phyloP scores from a whole-genome alignment of 441 rosid species.

The Syzygium malaccense region DNA sequence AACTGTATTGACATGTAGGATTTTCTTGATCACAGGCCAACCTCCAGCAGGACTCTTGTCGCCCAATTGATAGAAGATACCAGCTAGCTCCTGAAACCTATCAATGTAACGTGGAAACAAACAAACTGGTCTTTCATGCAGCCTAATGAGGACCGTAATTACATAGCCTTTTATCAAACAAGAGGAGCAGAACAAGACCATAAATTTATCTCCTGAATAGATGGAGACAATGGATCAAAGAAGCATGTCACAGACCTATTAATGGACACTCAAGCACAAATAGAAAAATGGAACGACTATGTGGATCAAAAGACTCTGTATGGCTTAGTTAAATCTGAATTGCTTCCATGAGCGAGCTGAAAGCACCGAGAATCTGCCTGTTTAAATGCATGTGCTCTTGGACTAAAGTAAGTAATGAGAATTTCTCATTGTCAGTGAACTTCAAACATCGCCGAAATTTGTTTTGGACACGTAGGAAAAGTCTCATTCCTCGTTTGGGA shows the following conservation, averaged over 20 bases:
- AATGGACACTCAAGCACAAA: neutral
- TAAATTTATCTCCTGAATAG: neutral
- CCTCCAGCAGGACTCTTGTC: constrained; percentile 85
- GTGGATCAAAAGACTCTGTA: neutral
- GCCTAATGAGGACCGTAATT: neutral
- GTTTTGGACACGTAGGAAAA: neutral
- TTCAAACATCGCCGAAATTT: neutral
- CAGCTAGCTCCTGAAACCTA: constrained; percentile 92
- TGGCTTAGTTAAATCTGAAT: neutral
- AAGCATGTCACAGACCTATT: neutral
- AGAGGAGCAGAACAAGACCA: neutral
- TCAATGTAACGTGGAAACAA: neutral
- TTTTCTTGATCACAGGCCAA: constrained; percentile 46
- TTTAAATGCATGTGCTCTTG: neutral
- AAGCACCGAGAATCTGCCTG: neutral
- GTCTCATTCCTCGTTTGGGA: neutral
- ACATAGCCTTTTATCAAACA: neutral
- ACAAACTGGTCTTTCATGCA: neutral
- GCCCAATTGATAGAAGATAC: constrained; percentile 79
- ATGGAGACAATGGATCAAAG: neutral
- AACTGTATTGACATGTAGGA: constrained; percentile 40
- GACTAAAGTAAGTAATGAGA: neutral
- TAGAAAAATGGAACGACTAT: neutral
- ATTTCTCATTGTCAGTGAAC: neutral
- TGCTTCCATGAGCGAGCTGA: neutral